Evolutionary conservation across 2,329 filamentous ascomycete genomes (phyloP), one percentile per base, ranked within the genome.

Genomic region (Monosporascus sp.): DNA sequence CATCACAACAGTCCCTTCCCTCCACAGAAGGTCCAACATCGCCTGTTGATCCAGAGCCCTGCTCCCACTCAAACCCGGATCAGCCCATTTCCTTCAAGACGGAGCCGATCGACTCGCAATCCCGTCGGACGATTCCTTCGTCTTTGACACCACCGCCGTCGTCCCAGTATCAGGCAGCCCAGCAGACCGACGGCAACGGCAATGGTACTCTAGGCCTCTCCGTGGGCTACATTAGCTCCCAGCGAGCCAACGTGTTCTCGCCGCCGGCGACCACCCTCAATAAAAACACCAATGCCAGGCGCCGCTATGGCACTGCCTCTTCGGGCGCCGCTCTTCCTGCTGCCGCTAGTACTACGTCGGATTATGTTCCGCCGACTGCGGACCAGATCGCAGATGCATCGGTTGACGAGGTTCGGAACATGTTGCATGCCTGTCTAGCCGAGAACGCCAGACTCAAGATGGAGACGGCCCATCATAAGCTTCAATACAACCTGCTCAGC

Each of bases 401-500:
- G 1, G 61, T 74, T 3, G 80, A 83, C 8, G 77, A 84, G 60
- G 74, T 86, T 34, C 77, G 80, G 15, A 69, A 68, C 51, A 80
- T 84, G 78, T 67, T 86, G 48, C 74, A 81, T 54, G 70, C 70
- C 3, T 77, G 75, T 57, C 70, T 85, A 42, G 75, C 74, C 22
- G 80, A 86, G 59, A 79, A 84, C 55, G 74, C 77, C 46, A 79
- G 76, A 61, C 71, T 85, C 48, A 89, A 94, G 64, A 92, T 91
- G 75, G 88, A 92, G 54, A 86, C 88, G 17, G 89, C 92, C 34
- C 92, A 97, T 68, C 88, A 94, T 74, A 95, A 94, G 72, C 76
- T 97, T 51, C 93, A 97, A 68, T 88, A 92, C 66, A 91, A 87
- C 62, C 81, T 97, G 65, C 80, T 96, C 27, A 85, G 83, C 49